phyloP scores from a whole-genome alignment of 148 eudicot genomes.

The Persicaria tinctoria region DNA sequence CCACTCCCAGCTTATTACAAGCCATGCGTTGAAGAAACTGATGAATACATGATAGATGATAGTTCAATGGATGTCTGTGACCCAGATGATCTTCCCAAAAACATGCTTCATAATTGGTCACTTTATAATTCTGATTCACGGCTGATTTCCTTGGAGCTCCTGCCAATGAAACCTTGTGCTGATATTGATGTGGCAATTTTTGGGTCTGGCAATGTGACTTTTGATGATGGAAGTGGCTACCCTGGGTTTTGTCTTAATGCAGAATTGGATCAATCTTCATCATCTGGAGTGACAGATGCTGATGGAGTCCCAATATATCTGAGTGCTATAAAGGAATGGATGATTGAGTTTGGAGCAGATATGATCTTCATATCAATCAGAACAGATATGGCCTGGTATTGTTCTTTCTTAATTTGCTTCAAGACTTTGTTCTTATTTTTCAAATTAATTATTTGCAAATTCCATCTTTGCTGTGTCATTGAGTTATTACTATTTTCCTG shows the following conservation, averaged over 20 bases:
- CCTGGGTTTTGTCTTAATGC: conserved; percentile 67
- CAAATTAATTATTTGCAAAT: neutral
- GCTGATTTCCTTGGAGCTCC: conserved; percentile 80
- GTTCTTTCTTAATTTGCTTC: conserved; percentile 2
- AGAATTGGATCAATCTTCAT: conserved; percentile 44
- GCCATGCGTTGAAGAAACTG: conserved; percentile 64
- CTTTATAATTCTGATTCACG: conserved; percentile 87
- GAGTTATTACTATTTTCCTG: neutral
- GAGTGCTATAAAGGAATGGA: conserved; percentile 49
- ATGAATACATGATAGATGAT: conserved; percentile 77
- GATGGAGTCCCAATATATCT: conserved; percentile 40
- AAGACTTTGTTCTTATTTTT: neutral
- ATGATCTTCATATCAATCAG: conserved; percentile 67
- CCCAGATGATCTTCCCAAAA: conserved; percentile 67
- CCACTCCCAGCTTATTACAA: conserved; percentile 89
- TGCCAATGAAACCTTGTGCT: conserved; percentile 96
- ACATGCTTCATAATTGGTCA: conserved; percentile 96
- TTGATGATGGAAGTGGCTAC: conserved; percentile 89
- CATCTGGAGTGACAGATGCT: conserved; percentile 31
- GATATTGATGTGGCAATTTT: conserved; percentile 87
- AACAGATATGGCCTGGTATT: conserved; percentile 96
- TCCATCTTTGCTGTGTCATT: neutral
- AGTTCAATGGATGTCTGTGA: conserved; percentile 44
- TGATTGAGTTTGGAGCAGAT: conserved; percentile 43
- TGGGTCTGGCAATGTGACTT: conserved; percentile 84